Evolutionary conservation across 805 yeast species (phyloP).

Genomic region (Candida verbasci): DNA sequence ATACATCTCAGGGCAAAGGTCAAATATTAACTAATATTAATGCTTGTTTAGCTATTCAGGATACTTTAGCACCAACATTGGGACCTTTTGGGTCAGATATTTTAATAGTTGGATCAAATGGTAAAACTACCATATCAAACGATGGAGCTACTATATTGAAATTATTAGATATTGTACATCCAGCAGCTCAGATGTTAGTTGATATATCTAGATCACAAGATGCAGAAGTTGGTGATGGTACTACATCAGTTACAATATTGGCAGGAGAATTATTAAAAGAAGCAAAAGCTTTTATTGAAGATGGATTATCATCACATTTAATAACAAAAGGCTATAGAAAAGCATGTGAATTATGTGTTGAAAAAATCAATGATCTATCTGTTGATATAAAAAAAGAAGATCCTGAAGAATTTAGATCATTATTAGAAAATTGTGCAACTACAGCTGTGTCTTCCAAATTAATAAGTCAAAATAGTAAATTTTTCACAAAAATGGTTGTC

Average conservation of each 20-base stretch:
- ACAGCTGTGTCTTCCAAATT: slow-evolving; percentile 97
- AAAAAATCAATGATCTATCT: slow-evolving; percentile 67
- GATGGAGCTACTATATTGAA: slow-evolving; percentile 97
- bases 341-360: slow-evolving; percentile 75
- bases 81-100: slow-evolving; percentile 98
- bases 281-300: slow-evolving; percentile 86
- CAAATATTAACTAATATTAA: slow-evolving; percentile 93
- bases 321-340: slow-evolving; percentile 83
- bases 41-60: slow-evolving; percentile 97
- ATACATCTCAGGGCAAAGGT: slow-evolving; percentile 93
- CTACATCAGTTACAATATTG: slow-evolving; percentile 90
- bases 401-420: slow-evolving; percentile 51
- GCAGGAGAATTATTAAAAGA: slow-evolving; percentile 95
- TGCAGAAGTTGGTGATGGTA: slow-evolving; percentile 98
- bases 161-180: slow-evolving; percentile 91
- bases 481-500: slow-evolving; percentile 94
- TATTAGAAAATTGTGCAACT: slow-evolving; percentile 87
- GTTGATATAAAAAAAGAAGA: slow-evolving; percentile 60
- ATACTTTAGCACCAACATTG: slow-evolving; percentile 86
- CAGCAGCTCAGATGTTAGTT: slow-evolving; percentile 95
- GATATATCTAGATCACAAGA: slow-evolving; percentile 96
- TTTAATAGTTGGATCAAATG: slow-evolving; percentile 75
- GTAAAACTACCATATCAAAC: slow-evolving; percentile 91
- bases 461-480: slow-evolving; percentile 79
- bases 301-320: slow-evolving; percentile 88